Percentiles rank a stretch among this genome's conserved stretches.
phyloP scores from a whole-genome alignment of 2,329 filamentous ascomycete genomes.

The Diaporthe sp. region DNA sequence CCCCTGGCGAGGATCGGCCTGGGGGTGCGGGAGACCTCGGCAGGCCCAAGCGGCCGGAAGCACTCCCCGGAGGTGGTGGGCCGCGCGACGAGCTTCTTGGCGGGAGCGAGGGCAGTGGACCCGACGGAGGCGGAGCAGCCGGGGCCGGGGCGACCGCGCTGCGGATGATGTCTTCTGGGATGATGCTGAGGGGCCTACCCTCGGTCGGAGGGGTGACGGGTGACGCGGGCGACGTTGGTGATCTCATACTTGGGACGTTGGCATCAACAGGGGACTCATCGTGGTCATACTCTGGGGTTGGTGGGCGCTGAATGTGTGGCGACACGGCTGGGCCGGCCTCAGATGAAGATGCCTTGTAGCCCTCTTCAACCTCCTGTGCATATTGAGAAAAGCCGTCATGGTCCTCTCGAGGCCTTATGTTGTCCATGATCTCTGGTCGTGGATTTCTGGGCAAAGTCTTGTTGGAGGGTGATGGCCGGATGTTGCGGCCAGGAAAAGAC shows the following conservation, averaged over 20 bases:
- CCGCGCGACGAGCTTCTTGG: slow-evolving; percentile 10
- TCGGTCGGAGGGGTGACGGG: slow-evolving; percentile 55
- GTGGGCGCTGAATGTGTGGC: slow-evolving; percentile 53
- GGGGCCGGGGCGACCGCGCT: background rate
- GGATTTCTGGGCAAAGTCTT: slow-evolving; percentile 36
- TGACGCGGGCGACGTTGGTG: slow-evolving; percentile 61
- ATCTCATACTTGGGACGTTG: slow-evolving; percentile 49
- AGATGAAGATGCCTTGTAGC: slow-evolving; percentile 34
- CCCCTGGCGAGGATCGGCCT: background rate
- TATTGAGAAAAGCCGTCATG: slow-evolving; percentile 38
- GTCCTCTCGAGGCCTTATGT: slow-evolving; percentile 25
- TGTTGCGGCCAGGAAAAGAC: slow-evolving; percentile 49
- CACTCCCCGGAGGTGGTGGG: slow-evolving; percentile 17
- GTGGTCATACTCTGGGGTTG: slow-evolving; percentile 64
- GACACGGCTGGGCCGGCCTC: slow-evolving; percentile 32
- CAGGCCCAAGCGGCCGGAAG: background rate
- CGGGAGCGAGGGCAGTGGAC: slow-evolving; percentile 26
- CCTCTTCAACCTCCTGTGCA: slow-evolving; percentile 40
- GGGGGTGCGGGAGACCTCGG: slow-evolving; percentile 19
- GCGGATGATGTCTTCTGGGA: slow-evolving; percentile 34
- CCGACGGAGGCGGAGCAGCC: slow-evolving; percentile 22
- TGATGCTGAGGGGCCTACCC: slow-evolving; percentile 37
- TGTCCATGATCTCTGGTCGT: slow-evolving; percentile 46
- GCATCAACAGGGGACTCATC: slow-evolving; percentile 46
- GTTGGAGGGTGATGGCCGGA: slow-evolving; percentile 48